phyloP scores from a whole-genome alignment of 129 eudicot genomes.

The Helianthus annuus region DNA sequence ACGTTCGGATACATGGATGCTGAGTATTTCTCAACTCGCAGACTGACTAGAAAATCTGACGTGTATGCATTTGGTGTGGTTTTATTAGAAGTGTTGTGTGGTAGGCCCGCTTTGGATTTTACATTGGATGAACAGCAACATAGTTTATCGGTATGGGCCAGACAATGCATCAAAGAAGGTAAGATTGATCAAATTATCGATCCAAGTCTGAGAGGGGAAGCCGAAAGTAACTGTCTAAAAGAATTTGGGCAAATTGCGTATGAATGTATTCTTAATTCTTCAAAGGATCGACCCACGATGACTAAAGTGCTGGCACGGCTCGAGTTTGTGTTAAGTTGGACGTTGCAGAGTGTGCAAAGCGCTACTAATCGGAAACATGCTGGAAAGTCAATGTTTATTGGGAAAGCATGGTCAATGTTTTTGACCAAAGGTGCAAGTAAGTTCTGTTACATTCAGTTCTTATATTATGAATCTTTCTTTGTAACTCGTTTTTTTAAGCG shows the following conservation, averaged over 20 bases:
- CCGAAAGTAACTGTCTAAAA: conserved; percentile 18
- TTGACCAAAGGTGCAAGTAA: conserved; percentile 26
- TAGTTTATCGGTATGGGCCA: conserved; percentile 42
- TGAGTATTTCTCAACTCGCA: conserved; percentile 35
- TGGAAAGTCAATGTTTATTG: conserved; percentile 18
- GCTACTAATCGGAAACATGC: conserved; percentile 14
- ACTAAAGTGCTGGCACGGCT: conserved; percentile 47
- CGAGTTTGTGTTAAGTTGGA: conserved; percentile 30
- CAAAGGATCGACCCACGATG: conserved; percentile 49
- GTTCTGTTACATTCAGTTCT: conserved; percentile 3
- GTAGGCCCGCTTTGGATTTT: conserved; percentile 51
- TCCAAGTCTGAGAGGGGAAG: conserved; percentile 32
- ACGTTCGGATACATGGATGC: conserved; percentile 43
- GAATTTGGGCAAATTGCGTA: conserved; percentile 41
- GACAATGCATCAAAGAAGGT: conserved; percentile 32
- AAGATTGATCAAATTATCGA: conserved; percentile 32
- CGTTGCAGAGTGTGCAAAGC: conserved; percentile 5
- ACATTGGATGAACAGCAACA: conserved; percentile 38
- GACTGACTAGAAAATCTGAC: conserved; percentile 44
- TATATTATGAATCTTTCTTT: neutral
- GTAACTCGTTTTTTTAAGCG: neutral
- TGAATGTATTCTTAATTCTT: conserved; percentile 27
- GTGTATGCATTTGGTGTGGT: conserved; percentile 59
- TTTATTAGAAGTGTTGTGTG: conserved; percentile 43
- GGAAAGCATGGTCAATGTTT: conserved; percentile 26